These are phyloP conservation scores for Conringia planisiliqua DNA, from an alignment of 345 rosid species.

Conservation along the genomic window DNA sequence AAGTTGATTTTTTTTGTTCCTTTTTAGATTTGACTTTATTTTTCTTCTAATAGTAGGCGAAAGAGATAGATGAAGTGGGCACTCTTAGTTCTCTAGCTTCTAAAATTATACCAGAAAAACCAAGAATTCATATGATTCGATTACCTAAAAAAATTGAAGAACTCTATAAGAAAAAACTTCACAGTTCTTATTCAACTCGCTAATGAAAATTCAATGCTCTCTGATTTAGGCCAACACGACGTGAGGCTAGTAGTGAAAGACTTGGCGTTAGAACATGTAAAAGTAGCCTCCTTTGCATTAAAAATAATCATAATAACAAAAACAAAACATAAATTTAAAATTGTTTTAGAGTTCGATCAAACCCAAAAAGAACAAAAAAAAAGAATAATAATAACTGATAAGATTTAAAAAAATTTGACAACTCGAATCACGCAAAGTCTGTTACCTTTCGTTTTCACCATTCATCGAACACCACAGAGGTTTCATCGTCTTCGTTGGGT, in stretches of 20 bases:
- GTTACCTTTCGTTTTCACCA: conserved; percentile 30
- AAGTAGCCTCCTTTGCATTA: conserved; percentile 31
- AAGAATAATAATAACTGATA: conserved; percentile 15
- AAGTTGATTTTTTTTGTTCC: neutral
- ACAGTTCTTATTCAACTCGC: neutral
- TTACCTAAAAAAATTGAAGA: neutral
- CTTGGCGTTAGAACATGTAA: conserved; percentile 40
- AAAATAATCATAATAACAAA: neutral
- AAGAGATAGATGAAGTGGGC: conserved; percentile 29
- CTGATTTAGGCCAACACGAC: conserved; percentile 34
- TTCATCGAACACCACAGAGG: conserved; percentile 63
- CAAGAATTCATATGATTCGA: neutral
- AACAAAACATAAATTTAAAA: conserved; percentile 3
- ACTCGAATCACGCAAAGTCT: conserved; percentile 32
- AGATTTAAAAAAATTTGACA: neutral
- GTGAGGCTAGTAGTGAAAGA: conserved; percentile 27
- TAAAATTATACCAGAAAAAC: conserved; percentile 3
- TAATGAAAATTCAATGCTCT: conserved; percentile 23
- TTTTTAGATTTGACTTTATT: conserved; percentile 14
- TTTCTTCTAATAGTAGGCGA: conserved; percentile 12
- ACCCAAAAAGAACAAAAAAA: neutral
- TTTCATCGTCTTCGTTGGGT: conserved; percentile 58
- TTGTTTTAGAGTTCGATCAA: conserved; percentile 15
- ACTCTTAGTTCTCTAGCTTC: conserved; percentile 31
- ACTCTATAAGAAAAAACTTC: neutral